phyloP scores from a whole-genome alignment of 345 rosid species.

The Brassica incana region DNA sequence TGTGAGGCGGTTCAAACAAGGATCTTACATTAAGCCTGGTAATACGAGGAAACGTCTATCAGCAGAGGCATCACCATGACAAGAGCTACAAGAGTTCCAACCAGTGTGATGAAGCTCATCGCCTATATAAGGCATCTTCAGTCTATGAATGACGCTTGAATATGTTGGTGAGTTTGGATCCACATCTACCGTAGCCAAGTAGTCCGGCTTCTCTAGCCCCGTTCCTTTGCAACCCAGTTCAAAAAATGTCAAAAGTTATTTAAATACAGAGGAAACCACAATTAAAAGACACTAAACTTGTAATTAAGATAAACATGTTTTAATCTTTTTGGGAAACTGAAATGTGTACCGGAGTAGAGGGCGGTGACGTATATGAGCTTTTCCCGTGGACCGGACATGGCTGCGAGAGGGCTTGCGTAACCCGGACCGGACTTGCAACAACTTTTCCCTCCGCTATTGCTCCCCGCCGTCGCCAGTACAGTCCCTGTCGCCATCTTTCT shows the following conservation, averaged over 20 bases:
- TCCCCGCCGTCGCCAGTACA: neutral
- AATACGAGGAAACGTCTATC: conserved; percentile 66
- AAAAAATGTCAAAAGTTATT: neutral
- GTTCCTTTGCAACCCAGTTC: conserved; percentile 53
- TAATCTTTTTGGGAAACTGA: too few relatives aligned
- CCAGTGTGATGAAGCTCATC: conserved; percentile 96
- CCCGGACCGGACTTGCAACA: conserved; percentile 85
- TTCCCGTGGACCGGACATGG: conserved; percentile 87
- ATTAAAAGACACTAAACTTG: neutral
- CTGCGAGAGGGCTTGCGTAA: conserved; percentile 73
- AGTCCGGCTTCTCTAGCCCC: conserved; percentile 76
- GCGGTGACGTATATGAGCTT: conserved; percentile 80
- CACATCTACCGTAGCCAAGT: conserved; percentile 75
- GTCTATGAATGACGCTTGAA: conserved; percentile 75
- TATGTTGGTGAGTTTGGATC: conserved; percentile 73
- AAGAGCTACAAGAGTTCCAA: conserved; percentile 95
- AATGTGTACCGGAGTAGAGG: conserved; percentile 60
- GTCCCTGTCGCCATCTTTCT: conserved; percentile 27
- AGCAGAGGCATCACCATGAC: conserved; percentile 82
- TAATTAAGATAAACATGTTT: too few relatives aligned
- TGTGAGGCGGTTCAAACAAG: too few relatives aligned
- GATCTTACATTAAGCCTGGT: conserved; percentile 71
- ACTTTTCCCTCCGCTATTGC: conserved; percentile 22
- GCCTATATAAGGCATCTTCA: conserved; percentile 67
- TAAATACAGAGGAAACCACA: too few relatives aligned